Evolutionary conservation across 2,329 filamentous ascomycete genomes (phyloP), one percentile per base, ranked within the genome.

Genomic region (Penicillium hesseltinei): DNA sequence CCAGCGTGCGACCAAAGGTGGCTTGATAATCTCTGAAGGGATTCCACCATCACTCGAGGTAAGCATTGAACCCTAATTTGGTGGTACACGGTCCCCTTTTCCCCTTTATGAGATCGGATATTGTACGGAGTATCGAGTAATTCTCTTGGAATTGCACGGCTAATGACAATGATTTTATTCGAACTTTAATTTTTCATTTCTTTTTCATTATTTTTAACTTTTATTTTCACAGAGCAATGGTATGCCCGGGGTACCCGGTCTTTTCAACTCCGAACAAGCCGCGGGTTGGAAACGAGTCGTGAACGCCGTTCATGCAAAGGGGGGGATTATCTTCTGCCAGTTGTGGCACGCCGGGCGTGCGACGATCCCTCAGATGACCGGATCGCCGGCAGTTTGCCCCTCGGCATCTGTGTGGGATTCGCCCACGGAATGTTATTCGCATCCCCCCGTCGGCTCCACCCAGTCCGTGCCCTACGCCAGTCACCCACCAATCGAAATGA

Each of bases 271-370:
- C 23, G 64, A 75, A 23, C 81, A 84, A 60, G 74, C 78, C 46
- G 69, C 71, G 3, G 79, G 75, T 15, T 83, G 81, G 81, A 81
- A 80, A 60, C 75, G 74, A 56, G 78, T 82, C 27, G 80, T 80
- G 0, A 75, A 81, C 40, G 77, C 76, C 8, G 80, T 84, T 1
- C 81, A 83, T 59, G 73, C 74, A 13, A 80, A 81, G 56, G 80
- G 80, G 7, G 78, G 78, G 9, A 76, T 74, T 61, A 82, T 84
- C 54, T 73, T 71, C 60, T 70, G 67, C 55, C 73, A 76, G 58
- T 57, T 75, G 4, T 70, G 64, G 77, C 78, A 81, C 59, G 77
- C 80, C 2, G 81, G 81, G 7, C 77, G 81, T 49, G 71, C 75
- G 13, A 80, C 78, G 2, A 71, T 74, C 53, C 73, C 75, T 11